Conservation (phyloP, 257 asterid genomes). For the Fraxinus anomala region DNA sequence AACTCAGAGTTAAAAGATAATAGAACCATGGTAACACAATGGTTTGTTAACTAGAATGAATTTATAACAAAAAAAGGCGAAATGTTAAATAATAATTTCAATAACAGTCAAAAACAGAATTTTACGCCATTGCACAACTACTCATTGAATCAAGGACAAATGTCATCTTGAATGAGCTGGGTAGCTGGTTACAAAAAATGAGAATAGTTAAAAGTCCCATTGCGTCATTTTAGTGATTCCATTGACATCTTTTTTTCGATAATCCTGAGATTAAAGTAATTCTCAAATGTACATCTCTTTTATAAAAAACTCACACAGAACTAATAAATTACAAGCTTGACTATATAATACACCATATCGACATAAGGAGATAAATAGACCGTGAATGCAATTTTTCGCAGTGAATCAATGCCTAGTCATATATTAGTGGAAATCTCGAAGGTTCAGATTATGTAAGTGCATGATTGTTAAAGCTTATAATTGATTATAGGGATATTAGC, state of each 20-base stretch:
- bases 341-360: constrained; percentile 1
- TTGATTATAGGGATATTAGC: too few species aligned
- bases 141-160: not conserved
- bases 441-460: not conserved
- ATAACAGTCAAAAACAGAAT: constrained; percentile 10
- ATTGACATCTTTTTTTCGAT: not conserved
- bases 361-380: constrained; percentile 2
- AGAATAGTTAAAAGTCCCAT: constrained; percentile 10
- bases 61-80: not conserved
- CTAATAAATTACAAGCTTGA: constrained; percentile 3
- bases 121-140: not conserved
- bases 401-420: not conserved
- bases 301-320: not conserved
- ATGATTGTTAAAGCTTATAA: too few species aligned
- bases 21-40: not conserved
- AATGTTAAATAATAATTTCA: not conserved
- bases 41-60: not conserved
- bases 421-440: constrained; percentile 1
- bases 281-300: not conserved
- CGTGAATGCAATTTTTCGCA: constrained; percentile 1
- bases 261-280: not conserved
- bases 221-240: not conserved
- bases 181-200: constrained; percentile 11
- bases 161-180: constrained; percentile 15
- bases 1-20: not conserved